Evolutionary conservation across 306 rosid genomes (phyloP).

Genomic region (Acmispon strigosus): DNA sequence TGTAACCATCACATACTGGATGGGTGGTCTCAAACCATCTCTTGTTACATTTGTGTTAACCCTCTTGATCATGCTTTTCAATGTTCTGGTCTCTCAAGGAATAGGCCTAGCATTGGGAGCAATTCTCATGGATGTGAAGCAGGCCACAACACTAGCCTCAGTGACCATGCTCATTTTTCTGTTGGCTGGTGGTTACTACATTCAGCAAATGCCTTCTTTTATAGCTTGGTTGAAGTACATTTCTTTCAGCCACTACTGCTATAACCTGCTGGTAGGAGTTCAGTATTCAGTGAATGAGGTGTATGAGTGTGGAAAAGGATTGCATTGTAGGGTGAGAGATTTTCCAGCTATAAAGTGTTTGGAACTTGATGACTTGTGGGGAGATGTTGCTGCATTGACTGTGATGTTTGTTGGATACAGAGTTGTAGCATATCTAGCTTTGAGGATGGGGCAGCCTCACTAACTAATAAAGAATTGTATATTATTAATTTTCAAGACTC

Average conservation of each 20-base stretch:
- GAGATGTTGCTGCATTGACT: slow-evolving; percentile 66
- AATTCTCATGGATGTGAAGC: slow-evolving; percentile 76
- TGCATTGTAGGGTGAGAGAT: slow-evolving; percentile 49
- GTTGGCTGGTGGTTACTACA: slow-evolving; percentile 85
- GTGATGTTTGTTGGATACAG: slow-evolving; percentile 77
- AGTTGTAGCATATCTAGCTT: slow-evolving; percentile 64
- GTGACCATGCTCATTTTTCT: slow-evolving; percentile 78
- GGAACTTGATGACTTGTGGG: slow-evolving; percentile 50
- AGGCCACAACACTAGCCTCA: slow-evolving; percentile 77
- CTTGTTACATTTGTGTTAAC: slow-evolving; percentile 47
- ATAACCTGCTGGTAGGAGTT: slow-evolving; percentile 71
- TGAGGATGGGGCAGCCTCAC: slow-evolving; percentile 58
- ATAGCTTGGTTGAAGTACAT: slow-evolving; percentile 83
- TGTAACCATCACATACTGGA: slow-evolving; percentile 71
- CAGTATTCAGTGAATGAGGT: slow-evolving; percentile 59
- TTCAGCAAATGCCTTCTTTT: slow-evolving; percentile 66
- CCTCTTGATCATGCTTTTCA: slow-evolving; percentile 60
- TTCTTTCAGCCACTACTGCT: slow-evolving; percentile 72
- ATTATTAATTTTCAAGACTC: slow-evolving; percentile 13
- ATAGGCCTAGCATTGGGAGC: slow-evolving; percentile 90
- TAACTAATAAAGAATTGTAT: slow-evolving; percentile 31
- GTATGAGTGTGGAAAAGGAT: slow-evolving; percentile 47
- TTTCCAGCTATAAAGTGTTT: slow-evolving; percentile 56
- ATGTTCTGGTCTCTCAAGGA: slow-evolving; percentile 84
- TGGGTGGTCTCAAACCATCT: slow-evolving; percentile 87